Percentiles rank a stretch among this genome's conserved stretches.
These are phyloP conservation scores for Funneliformis mosseae DNA, from an alignment of 192 early-diverging fungal species.

Conservation along the genomic window DNA sequence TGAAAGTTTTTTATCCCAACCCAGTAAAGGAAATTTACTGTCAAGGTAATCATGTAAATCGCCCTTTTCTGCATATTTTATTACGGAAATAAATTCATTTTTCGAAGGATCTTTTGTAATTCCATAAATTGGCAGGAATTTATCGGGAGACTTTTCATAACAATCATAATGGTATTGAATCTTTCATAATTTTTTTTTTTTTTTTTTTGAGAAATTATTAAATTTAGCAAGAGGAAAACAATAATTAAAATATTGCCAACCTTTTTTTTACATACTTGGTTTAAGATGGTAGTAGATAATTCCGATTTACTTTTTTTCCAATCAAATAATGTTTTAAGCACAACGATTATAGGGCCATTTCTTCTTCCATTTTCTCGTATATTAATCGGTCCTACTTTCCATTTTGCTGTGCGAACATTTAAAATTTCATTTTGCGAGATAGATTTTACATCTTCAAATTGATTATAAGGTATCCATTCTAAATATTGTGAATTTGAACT, in stretches of 20 bases:
- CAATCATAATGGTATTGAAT: neutral
- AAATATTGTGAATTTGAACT: neutral
- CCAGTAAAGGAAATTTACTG: neutral
- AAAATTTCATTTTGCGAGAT: neutral
- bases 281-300: neutral
- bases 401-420: neutral
- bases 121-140: neutral
- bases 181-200: neutral
- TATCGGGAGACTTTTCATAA: neutral
- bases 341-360: neutral
- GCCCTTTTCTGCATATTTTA: neutral
- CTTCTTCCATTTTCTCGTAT: neutral
- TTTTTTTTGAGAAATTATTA: neutral
- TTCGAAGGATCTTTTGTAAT: neutral
- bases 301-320: neutral
- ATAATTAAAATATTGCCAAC: no score
- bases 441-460: neutral
- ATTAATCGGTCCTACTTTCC: neutral
- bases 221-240: no score
- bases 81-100: neutral
- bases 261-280: neutral
- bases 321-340: neutral
- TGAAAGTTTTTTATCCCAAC: neutral
- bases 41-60: neutral
- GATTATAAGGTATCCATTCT: neutral